Percentiles rank a stretch among this genome's conserved stretches.
These are phyloP conservation scores for Colletotrichum musae DNA, from an alignment of 2,329 filamentous ascomycete genomes.

Conservation along the genomic window DNA sequence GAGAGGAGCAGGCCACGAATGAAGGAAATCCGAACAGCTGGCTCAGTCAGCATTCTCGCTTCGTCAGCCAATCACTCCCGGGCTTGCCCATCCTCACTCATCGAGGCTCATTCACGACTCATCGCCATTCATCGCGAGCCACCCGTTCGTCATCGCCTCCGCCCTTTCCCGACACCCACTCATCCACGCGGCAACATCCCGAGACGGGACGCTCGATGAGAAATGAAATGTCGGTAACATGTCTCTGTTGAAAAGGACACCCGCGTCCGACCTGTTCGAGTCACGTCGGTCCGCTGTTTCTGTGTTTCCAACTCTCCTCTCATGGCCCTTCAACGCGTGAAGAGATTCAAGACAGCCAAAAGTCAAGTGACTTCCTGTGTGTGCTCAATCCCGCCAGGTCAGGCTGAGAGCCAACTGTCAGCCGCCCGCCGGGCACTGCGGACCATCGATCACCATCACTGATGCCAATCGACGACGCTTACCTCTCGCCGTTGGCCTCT, in stretches of 20 bases:
- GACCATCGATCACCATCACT: background rate
- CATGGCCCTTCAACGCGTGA: conserved; percentile 24
- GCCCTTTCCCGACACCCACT: background rate
- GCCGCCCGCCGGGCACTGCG: conserved; percentile 7
- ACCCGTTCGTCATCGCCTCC: conserved; percentile 10
- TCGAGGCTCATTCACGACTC: conserved; percentile 15
- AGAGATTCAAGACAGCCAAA: conserved; percentile 12
- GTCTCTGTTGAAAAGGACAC: conserved; percentile 11
- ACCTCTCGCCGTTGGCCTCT: background rate
- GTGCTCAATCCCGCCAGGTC: background rate
- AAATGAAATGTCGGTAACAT: background rate
- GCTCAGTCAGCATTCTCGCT: conserved; percentile 29
- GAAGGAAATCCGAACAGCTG: background rate
- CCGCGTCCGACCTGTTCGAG: conserved; percentile 6
- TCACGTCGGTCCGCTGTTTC: conserved; percentile 33
- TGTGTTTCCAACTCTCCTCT: conserved; percentile 14
- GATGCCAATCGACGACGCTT: background rate
- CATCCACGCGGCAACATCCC: no score
- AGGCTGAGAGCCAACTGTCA: conserved; percentile 23
- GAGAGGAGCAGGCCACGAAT: background rate
- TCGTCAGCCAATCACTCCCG: conserved; percentile 19
- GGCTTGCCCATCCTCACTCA: conserved; percentile 2
- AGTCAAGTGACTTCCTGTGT: conserved; percentile 31
- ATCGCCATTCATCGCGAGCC: conserved; percentile 14
- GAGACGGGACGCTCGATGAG: background rate